Conservation (phyloP, 1,139 yeast species). For the Yamadazyma trypodendri region DNA sequence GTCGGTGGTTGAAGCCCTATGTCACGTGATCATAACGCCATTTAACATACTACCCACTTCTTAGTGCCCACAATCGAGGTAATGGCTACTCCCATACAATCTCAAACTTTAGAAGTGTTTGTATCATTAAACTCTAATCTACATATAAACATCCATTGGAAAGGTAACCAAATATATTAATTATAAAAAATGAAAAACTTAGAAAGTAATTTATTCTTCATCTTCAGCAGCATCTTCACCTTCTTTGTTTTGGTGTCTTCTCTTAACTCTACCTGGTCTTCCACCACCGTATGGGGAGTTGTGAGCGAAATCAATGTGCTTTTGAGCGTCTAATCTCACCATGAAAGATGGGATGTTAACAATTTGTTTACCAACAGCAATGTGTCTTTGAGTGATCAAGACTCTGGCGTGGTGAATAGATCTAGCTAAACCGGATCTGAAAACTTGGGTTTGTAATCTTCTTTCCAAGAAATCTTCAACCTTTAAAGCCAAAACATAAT, state of each 20-base stretch:
- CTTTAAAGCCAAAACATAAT: constrained; percentile 98
- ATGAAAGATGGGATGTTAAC: constrained; percentile 99
- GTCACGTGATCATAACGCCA: constrained; percentile 1
- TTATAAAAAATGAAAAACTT: constrained; percentile 10
- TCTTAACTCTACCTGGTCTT: constrained; percentile 99
- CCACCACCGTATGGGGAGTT: constrained; percentile 99
- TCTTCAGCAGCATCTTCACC: constrained; percentile 64
- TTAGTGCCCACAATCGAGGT: too few species aligned
- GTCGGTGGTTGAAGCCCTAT: constrained; percentile 18
- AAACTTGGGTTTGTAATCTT: constrained; percentile 99
- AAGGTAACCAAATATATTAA: constrained; percentile 18
- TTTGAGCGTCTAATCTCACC: constrained; percentile 99
- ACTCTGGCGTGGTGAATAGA: constrained; percentile 99
- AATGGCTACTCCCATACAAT: too few species aligned
- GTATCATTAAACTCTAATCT: constrained; percentile 6
- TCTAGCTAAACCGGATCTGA: constrained; percentile 99
- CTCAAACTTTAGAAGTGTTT: too few species aligned
- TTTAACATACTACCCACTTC: too few species aligned
- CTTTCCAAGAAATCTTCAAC: constrained; percentile 99
- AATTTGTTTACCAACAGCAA: constrained; percentile 99
- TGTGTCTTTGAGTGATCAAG: constrained; percentile 97
- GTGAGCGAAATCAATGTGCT: constrained; percentile 99
- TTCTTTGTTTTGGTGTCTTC: constrained; percentile 81
- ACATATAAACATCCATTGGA: constrained; percentile 10
- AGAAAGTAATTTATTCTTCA: constrained; percentile 46